phyloP scores from a whole-genome alignment of 2,329 filamentous ascomycete species.

The Esteya vermicola region DNA sequence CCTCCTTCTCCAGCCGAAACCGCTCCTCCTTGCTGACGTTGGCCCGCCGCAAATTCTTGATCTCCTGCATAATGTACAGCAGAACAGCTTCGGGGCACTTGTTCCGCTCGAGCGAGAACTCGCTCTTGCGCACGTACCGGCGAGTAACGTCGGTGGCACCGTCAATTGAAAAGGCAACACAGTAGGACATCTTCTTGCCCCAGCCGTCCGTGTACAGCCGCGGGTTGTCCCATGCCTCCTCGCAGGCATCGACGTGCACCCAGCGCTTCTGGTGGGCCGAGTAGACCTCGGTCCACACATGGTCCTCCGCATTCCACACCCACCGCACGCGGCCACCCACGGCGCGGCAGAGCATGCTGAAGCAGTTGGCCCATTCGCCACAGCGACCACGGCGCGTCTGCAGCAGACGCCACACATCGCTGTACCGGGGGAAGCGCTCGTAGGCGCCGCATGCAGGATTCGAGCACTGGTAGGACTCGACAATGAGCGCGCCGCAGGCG shows the following conservation, averaged over 20 bases:
- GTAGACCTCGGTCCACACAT: constrained; percentile 96
- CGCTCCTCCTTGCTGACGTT: constrained; percentile 79
- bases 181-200: constrained; percentile 94
- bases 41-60: constrained; percentile 67
- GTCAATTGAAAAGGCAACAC: constrained; percentile 89
- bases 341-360: constrained; percentile 93
- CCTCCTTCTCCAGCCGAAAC: constrained; percentile 68
- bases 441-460: constrained; percentile 58
- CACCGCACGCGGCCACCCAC: constrained; percentile 83
- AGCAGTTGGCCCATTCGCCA: constrained; percentile 97
- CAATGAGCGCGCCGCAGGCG: constrained; percentile 71
- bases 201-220: constrained; percentile 87
- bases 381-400: constrained; percentile 75
- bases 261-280: constrained; percentile 86
- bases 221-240: constrained; percentile 91
- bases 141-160: constrained; percentile 55
- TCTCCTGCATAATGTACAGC: constrained; percentile 82
- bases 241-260: constrained; percentile 93
- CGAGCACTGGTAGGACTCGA: constrained; percentile 84
- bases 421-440: constrained; percentile 82
- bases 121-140: constrained; percentile 56
- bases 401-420: constrained; percentile 83
- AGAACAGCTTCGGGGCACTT: constrained; percentile 80
- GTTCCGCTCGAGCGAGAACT: constrained; percentile 59
- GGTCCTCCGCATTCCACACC: constrained; percentile 97